Conservation (phyloP, 352 stramenopile species). For the Hyphochytrium catenoides region DNA sequence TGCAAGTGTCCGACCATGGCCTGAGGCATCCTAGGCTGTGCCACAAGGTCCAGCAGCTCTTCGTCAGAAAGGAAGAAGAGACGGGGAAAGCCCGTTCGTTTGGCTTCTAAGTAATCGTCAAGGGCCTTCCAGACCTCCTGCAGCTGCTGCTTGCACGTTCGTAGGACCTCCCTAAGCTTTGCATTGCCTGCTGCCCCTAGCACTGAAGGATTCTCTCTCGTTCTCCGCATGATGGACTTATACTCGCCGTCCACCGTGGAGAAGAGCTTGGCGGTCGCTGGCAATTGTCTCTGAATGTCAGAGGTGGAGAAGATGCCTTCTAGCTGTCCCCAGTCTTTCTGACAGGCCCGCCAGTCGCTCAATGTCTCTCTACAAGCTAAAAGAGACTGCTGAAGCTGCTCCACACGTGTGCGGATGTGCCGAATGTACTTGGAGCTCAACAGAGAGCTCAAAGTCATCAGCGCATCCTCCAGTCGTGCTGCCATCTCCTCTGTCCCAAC, state of each 20-base stretch:
- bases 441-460: too few species aligned
- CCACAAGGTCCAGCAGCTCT: slow-evolving; percentile 51
- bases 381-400: too few species aligned
- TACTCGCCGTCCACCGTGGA: slow-evolving; percentile 37
- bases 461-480: too few species aligned
- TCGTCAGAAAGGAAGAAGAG: slow-evolving; percentile 71
- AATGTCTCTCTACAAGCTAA: too few species aligned
- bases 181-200: too few species aligned
- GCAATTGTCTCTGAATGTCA: slow-evolving; percentile 54
- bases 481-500: slow-evolving; percentile 71
- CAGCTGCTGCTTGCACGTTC: too few species aligned
- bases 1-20: slow-evolving; percentile 44
- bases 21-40: slow-evolving; percentile 41
- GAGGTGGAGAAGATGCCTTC: slow-evolving; percentile 47
- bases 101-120: slow-evolving; percentile 53
- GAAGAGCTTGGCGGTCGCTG: slow-evolving; percentile 29
- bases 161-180: too few species aligned
- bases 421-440: too few species aligned
- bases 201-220: too few species aligned
- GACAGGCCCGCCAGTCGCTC: slow-evolving; percentile 43
- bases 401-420: too few species aligned
- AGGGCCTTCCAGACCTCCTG: slow-evolving; percentile 48
- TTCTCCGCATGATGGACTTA: slow-evolving; percentile 56
- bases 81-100: slow-evolving; percentile 45
- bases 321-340: slow-evolving; percentile 50